phyloP scores from a whole-genome alignment of 1,284 basidiomycete genomes.

The Cryptococcus amylolentus region DNA sequence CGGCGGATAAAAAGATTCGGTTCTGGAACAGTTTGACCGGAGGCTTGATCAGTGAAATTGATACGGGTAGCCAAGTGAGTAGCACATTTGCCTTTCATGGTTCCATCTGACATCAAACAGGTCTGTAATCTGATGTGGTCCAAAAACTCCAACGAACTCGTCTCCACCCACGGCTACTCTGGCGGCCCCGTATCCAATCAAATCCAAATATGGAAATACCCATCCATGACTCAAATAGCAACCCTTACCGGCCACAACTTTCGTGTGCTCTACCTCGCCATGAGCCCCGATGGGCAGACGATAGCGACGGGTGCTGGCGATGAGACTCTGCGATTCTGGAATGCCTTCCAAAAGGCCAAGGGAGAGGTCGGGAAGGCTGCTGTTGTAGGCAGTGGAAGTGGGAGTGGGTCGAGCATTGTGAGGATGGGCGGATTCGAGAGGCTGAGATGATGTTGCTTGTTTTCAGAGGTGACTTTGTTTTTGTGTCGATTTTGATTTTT shows the following conservation, averaged over 20 bases:
- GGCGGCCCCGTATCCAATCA: constrained; percentile 93
- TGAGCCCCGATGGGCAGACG: constrained; percentile 94
- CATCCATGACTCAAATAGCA: constrained; percentile 85
- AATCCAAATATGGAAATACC: constrained; percentile 98
- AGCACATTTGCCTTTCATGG: constrained; percentile 5
- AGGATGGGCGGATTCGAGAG: constrained; percentile 37
- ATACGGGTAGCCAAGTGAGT: constrained; percentile 87
- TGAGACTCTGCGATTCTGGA: constrained; percentile 96
- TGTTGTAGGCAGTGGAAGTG: constrained; percentile 14
- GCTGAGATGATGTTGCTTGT: constrained; percentile 23
- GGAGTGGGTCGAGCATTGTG: constrained; percentile 6
- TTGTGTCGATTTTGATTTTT: neutral
- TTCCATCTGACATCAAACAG: constrained; percentile 51
- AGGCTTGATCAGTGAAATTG: constrained; percentile 74
- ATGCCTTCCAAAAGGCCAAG: constrained; percentile 70
- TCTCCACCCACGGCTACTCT: constrained; percentile 96
- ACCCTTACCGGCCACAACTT: constrained; percentile 92
- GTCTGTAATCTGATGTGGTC: constrained; percentile 99
- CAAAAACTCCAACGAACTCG: constrained; percentile 89
- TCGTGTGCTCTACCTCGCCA: constrained; percentile 90
- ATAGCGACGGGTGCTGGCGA: constrained; percentile 98
- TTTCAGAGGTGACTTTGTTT: neutral
- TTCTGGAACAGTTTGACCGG: constrained; percentile 96
- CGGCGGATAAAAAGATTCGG: constrained; percentile 92
- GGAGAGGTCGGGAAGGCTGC: constrained; percentile 27